These are phyloP conservation scores for Mycena rebaudengoi DNA, from an alignment of 768 basidiomycete genomes.

Conservation along the genomic window DNA sequence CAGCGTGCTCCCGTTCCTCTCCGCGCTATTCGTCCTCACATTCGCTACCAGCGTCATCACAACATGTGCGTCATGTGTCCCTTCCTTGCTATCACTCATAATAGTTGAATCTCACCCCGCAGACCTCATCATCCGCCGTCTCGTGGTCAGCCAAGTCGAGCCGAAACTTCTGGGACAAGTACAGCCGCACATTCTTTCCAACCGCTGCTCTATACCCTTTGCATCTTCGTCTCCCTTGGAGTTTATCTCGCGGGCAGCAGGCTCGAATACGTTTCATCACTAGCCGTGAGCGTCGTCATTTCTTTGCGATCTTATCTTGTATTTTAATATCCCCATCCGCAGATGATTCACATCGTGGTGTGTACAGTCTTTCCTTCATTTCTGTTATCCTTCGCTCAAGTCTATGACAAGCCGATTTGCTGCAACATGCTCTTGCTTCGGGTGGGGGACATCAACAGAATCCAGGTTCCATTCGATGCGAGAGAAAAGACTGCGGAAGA, in stretches of 20 bases:
- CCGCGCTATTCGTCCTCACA: background rate
- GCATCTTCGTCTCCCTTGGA: conserved; percentile 5
- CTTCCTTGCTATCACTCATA: background rate
- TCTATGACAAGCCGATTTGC: too few relatives aligned
- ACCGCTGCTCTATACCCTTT: conserved; percentile 15
- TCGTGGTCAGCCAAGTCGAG: background rate
- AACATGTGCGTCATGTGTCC: conserved; percentile 6
- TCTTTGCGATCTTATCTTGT: background rate
- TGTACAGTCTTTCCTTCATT: too few relatives aligned
- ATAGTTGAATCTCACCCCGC: background rate
- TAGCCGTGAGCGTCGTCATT: background rate
- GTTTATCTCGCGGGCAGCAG: conserved; percentile 6
- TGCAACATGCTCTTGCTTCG: too few relatives aligned
- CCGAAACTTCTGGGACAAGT: background rate
- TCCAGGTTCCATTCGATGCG: too few relatives aligned
- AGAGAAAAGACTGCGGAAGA: too few relatives aligned
- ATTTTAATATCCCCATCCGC: too few relatives aligned
- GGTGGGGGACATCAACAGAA: too few relatives aligned
- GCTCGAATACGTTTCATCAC: conserved; percentile 10
- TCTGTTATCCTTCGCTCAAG: too few relatives aligned
- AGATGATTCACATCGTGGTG: conserved; percentile 12
- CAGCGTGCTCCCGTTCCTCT: conserved; percentile 6
- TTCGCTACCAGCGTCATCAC: conserved; percentile 12
- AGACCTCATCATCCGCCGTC: conserved; percentile 10
- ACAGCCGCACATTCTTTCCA: conserved; percentile 10